Percentiles rank a stretch among this genome's conserved stretches.
Evolutionary conservation across 2,329 filamentous ascomycete genomes (phyloP).

Genomic region (Teratosphaeriaceae sp.): DNA sequence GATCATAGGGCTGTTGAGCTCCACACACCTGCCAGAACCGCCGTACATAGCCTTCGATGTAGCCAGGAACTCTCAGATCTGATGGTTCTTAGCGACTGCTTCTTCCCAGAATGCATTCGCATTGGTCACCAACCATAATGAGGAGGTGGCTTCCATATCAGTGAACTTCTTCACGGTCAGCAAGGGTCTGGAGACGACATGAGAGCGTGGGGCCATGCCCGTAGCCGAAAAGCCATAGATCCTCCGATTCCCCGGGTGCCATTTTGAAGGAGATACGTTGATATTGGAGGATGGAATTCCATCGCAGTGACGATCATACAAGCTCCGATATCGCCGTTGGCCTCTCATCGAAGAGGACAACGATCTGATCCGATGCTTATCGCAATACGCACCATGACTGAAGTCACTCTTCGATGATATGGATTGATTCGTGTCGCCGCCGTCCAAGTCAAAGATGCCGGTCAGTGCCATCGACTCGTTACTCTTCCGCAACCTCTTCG

Average conservation of each 20-base stretch:
- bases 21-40: conserved; percentile 98
- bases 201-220: conserved; percentile 52
- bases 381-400: no score
- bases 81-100: background rate
- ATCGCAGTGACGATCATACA: no score
- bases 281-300: no score
- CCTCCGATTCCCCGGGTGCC: conserved; percentile 10
- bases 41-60: conserved; percentile 87
- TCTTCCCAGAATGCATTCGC: background rate
- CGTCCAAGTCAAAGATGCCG: no score
- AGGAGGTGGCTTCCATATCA: conserved; percentile 98
- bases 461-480: conserved; percentile 20
- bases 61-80: conserved; percentile 84
- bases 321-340: no score
- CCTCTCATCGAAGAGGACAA: no score
- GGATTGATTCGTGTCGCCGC: no score
- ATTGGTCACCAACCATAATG: conserved; percentile 63
- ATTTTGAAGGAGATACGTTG: no score
- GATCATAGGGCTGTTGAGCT: background rate
- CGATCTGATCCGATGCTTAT: no score
- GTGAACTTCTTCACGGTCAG: conserved; percentile 52
- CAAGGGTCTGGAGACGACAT: conserved; percentile 1
- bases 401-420: no score
- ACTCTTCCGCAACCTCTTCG: conserved; percentile 20
- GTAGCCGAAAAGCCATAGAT: conserved; percentile 97